Evolutionary conservation across 441 rosid species (phyloP).

Genomic region (Pelargonium australe): DNA sequence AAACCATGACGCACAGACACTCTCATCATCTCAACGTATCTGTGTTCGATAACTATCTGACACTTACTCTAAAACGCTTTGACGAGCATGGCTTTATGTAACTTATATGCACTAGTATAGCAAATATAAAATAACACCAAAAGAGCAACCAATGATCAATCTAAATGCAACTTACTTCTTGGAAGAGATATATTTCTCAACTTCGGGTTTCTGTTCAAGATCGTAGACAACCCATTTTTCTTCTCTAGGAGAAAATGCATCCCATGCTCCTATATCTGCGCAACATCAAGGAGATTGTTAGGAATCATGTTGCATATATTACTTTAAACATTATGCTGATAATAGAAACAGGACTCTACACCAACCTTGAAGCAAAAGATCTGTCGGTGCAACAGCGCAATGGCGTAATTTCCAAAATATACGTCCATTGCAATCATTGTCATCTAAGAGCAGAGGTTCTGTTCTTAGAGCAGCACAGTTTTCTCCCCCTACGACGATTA

Average conservation of each 20-base stretch:
- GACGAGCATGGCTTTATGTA: no score
- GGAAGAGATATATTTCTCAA: conserved; percentile 56
- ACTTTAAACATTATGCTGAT: not conserved
- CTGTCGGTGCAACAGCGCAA: conserved; percentile 29
- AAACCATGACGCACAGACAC: no score
- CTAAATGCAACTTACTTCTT: no score
- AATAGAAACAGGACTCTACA: conserved; percentile 3
- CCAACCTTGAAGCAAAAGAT: conserved; percentile 71
- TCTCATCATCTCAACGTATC: no score
- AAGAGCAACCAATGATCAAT: no score
- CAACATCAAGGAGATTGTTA: conserved; percentile 10
- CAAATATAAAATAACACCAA: no score
- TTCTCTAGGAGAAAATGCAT: conserved; percentile 22
- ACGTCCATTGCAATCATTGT: conserved; percentile 28
- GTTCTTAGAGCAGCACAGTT: conserved; percentile 64
- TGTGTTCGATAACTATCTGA: no score
- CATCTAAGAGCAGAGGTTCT: conserved; percentile 30
- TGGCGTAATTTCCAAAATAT: conserved; percentile 59
- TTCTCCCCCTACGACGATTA: conserved; percentile 31
- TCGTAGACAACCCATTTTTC: conserved; percentile 68
- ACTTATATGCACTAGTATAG: no score
- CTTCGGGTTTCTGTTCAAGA: conserved; percentile 46
- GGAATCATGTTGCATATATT: no score
- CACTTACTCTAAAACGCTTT: no score
- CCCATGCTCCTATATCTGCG: conserved; percentile 41